phyloP scores from a whole-genome alignment of 129 eudicot genomes.

The Dittrichia graveolens region DNA sequence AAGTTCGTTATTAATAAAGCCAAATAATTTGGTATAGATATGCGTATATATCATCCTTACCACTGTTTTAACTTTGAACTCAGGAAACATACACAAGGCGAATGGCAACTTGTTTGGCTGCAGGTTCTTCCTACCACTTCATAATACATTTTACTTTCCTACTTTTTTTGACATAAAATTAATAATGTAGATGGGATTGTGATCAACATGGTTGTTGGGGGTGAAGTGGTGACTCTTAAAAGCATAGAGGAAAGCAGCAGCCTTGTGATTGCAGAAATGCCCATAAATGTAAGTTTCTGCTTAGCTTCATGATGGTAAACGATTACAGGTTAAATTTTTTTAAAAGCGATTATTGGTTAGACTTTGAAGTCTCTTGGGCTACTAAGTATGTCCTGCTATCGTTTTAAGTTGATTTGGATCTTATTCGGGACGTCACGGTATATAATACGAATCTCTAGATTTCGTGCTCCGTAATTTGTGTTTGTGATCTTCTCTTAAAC shows the following conservation, averaged over 20 bases:
- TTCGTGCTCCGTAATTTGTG: slow-evolving; percentile 1
- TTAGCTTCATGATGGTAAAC: slow-evolving; percentile 2
- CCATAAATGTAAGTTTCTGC: slow-evolving; percentile 68
- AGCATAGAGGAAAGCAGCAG: slow-evolving; percentile 84
- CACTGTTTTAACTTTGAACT: slow-evolving; percentile 18
- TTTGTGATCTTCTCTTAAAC: slow-evolving; percentile 34
- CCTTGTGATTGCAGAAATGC: slow-evolving; percentile 90
- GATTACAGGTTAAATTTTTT: no score
- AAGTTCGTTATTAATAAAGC: neutral
- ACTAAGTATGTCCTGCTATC: no score
- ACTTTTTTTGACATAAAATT: neutral
- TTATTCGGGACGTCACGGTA: no score
- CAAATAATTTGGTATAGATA: neutral
- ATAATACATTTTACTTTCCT: neutral
- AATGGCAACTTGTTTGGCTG: slow-evolving; percentile 85
- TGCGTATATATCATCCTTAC: slow-evolving; percentile 4
- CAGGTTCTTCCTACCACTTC: slow-evolving; percentile 56
- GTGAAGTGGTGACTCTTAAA: slow-evolving; percentile 90
- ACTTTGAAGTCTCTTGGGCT: neutral
- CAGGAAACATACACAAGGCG: slow-evolving; percentile 92
- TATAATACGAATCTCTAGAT: no score
- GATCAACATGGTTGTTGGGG: slow-evolving; percentile 97
- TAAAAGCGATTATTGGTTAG: neutral
- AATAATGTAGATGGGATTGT: slow-evolving; percentile 78
- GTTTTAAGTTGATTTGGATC: no score